These are phyloP conservation scores for Cornus florida DNA, from an alignment of 148 eudicot species.

Conservation along the genomic window DNA sequence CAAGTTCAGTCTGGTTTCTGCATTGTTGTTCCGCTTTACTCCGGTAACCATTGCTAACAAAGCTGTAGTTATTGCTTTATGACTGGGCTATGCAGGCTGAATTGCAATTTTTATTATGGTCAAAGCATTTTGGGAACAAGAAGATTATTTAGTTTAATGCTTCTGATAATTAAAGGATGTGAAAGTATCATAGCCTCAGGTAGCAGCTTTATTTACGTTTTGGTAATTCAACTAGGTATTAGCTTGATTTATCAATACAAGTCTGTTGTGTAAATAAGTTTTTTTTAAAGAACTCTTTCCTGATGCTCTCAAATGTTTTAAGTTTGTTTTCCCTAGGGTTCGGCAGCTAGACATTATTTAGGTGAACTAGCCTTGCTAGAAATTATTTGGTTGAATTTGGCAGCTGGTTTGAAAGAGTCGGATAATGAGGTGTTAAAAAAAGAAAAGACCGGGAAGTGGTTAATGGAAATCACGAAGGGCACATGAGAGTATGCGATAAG, in stretches of 20 bases:
- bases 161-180: conserved; percentile 77
- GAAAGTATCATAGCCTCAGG: conserved; percentile 87
- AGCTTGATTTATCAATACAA: not conserved
- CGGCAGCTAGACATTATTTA: too few species aligned
- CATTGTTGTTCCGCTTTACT: conserved; percentile 52
- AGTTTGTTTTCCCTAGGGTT: too few species aligned
- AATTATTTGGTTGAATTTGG: too few species aligned
- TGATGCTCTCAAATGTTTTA: too few species aligned
- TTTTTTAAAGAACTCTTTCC: too few species aligned
- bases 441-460: too few species aligned
- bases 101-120: conserved; percentile 75
- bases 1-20: not conserved
- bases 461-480: too few species aligned
- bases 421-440: too few species aligned
- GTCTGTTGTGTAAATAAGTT: too few species aligned
- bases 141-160: conserved; percentile 73
- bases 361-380: too few species aligned
- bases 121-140: conserved; percentile 80
- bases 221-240: not conserved
- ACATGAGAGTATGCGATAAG: too few species aligned
- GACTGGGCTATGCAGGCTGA: conserved; percentile 88
- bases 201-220: conserved; percentile 13
- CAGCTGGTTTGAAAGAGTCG: too few species aligned
- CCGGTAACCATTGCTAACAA: conserved; percentile 84
- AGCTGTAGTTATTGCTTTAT: conserved; percentile 93